Percentiles rank a stretch among this genome's conserved stretches.
Evolutionary conservation across 1,284 basidiomycete species (phyloP).

Genomic region (Cryptococcus deneoformans): DNA sequence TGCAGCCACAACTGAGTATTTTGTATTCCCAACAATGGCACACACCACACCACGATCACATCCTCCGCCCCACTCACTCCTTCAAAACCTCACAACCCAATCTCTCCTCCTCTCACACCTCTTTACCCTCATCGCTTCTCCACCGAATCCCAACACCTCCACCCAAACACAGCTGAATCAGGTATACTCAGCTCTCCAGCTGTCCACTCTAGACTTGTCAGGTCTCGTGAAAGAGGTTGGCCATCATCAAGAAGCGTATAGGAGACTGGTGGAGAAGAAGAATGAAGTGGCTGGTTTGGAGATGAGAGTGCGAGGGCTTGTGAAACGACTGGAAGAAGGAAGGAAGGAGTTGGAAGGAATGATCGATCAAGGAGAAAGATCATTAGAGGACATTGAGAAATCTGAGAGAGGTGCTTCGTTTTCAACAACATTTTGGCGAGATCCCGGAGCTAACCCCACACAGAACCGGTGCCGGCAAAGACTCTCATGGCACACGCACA

Average conservation of each 20-base stretch:
- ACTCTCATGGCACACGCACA: conserved; percentile 36
- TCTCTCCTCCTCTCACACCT: conserved; percentile 33
- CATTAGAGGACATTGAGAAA: conserved; percentile 26
- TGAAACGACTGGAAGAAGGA: conserved; percentile 27
- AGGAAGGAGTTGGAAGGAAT: conserved; percentile 31
- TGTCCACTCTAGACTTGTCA: conserved; percentile 21
- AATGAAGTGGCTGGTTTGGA: conserved; percentile 30
- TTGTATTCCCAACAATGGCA: no score
- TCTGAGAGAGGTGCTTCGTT: conserved; percentile 26
- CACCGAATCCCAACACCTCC: background rate
- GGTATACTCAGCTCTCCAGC: conserved; percentile 21
- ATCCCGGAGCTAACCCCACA: background rate
- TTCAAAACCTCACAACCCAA: conserved; percentile 38
- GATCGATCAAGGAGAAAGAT: conserved; percentile 23
- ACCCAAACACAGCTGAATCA: background rate
- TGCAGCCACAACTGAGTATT: no score
- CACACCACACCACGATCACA: background rate
- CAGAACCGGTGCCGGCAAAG: conserved; percentile 29
- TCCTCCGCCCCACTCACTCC: conserved; percentile 25
- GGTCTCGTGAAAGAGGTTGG: conserved; percentile 21
- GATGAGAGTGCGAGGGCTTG: conserved; percentile 17
- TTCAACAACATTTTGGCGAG: background rate
- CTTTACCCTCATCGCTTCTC: conserved; percentile 24
- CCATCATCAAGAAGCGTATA: conserved; percentile 33
- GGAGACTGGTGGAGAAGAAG: conserved; percentile 21